phyloP scores from a whole-genome alignment of 495 filamentous ascomycete species.

The Monascus purpureus region DNA sequence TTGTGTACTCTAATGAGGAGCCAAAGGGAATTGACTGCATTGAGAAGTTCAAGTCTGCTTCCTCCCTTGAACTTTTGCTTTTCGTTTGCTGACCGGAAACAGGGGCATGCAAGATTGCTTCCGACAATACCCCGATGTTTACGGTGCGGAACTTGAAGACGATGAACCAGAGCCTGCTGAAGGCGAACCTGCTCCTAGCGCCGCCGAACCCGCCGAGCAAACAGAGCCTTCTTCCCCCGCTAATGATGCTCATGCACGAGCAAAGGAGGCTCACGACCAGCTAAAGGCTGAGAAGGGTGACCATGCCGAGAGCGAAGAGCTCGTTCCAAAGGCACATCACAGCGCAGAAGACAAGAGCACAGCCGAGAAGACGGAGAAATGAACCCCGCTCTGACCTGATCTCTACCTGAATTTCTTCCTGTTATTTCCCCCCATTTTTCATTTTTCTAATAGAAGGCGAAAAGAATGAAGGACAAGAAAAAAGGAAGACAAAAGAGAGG shows the following conservation, averaged over 20 bases:
- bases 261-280: conserved; percentile 13
- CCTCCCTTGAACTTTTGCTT: background rate
- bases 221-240: conserved; percentile 9
- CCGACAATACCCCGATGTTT: conserved; percentile 76
- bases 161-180: conserved; percentile 62
- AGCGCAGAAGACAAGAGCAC: conserved; percentile 26
- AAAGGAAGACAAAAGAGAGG: too few relatives aligned
- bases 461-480: too few relatives aligned
- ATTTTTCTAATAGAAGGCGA: too few relatives aligned
- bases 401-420: conserved; percentile 1
- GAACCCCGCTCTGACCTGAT: too few relatives aligned
- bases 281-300: conserved; percentile 14
- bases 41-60: conserved; percentile 83
- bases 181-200: conserved; percentile 1
- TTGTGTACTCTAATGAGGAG: conserved; percentile 84
- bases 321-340: conserved; percentile 38
- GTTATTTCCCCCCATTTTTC: conserved; percentile 1
- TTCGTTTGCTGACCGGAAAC: conserved; percentile 1
- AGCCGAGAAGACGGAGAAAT: conserved; percentile 8
- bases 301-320: conserved; percentile 23
- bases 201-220: conserved; percentile 4
- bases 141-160: conserved; percentile 78
- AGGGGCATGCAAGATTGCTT: conserved; percentile 98
- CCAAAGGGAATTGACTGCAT: conserved; percentile 99
- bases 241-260: conserved; percentile 13